Base-by-base conservation (phyloP, 345 rosid genomes). In the Bruguiera parviflora region DNA sequence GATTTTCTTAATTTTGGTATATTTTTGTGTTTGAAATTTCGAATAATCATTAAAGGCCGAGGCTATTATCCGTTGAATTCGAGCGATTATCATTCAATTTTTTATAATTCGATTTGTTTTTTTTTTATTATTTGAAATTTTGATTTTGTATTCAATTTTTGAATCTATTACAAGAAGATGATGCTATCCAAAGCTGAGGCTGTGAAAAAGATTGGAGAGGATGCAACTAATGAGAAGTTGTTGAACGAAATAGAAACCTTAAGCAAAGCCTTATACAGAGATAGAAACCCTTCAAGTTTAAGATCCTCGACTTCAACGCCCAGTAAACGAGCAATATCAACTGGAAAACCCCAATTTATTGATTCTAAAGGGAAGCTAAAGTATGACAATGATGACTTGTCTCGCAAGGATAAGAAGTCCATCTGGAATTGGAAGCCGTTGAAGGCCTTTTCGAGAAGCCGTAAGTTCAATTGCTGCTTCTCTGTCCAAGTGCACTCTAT, bases 371-470 rank as follows among this genome's bases (percentile, higher is more conserved):
- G 69, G 1, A 85, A 81, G 84, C 25, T 25, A 28, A 81, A 63
- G 70, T 31, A 62, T 68, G 70, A 52, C n/a, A 67, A 49, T 11
- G 84, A 84, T 53, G 84, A 85, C 28, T 74, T 77, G 11, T 74
- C 84, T 8, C 85, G 79, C 53, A 88, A 89, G 81, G 95, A 91
- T 58, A 94, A 91, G 81, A 91, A 84, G 77, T 84, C 97, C 5
- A 73, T 91, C 65, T 91, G 97, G 97, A 91, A 89, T 70, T 91
- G 98, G 93, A 83, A 78, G 86, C 91, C 97, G 1, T 78, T 91
- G 70, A 94, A 88, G 74, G 97, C 96, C 32, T 78, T 94, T 60
- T 84, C 97, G 32, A 84, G 84, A 65, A 88, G 81, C 73, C 84
- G 90, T 16, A 80, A 91, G 66, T 91, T 94, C 66, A 85, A 76